Base-by-base conservation (phyloP, 176 grass and related monocot species). In the Dendrocalamus sinicus region DNA sequence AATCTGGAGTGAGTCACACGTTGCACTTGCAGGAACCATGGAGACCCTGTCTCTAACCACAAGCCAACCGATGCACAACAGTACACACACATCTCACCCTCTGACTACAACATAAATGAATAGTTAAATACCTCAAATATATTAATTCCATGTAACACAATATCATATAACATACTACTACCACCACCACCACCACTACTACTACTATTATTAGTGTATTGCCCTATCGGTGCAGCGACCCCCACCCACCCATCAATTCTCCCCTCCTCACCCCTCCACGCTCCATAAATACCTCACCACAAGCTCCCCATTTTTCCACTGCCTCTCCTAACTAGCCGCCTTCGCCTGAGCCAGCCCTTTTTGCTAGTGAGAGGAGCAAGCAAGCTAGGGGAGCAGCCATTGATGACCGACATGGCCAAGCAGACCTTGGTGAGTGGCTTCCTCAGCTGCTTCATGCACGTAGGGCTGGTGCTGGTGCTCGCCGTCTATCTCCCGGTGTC, bases 401-500 rank as follows among this genome's bases (percentile, higher is more conserved):
- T 8, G 22, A 19, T 4, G 44, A 6, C 3, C 16, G 10, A 10
- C 71, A 90, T 91, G 89, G 64, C 52, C 19, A 91, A 79, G 44
- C 51, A 88, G 19, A 64, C 70, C 3, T n/a, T 75, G 69, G 39
- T 91, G 63, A 93, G 88, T 79, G 76, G 47, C 32, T 39, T 88
- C 2, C 78, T 95, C 22, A 76, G 80, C 76, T 78, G 85, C 19
- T 86, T 95, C 69, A 90, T 87, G 83, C 93, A 98, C 69, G 81
- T 85, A 0, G 77, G 74, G 12, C 87, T 98, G 2, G 50, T 76
- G 37, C 37, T 86, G 66, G 83, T 98, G 46, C 93, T 98, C 6
- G 6, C 90, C 51, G 46, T 90, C 45, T 98, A 98, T 84, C 50
- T 98, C 37, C 95, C 95, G 44, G 24, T 90, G 60, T 85, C 87